These are phyloP conservation scores for Metschnikowia kofuensis DNA, from an alignment of 805 yeast species.

Conservation along the genomic window DNA sequence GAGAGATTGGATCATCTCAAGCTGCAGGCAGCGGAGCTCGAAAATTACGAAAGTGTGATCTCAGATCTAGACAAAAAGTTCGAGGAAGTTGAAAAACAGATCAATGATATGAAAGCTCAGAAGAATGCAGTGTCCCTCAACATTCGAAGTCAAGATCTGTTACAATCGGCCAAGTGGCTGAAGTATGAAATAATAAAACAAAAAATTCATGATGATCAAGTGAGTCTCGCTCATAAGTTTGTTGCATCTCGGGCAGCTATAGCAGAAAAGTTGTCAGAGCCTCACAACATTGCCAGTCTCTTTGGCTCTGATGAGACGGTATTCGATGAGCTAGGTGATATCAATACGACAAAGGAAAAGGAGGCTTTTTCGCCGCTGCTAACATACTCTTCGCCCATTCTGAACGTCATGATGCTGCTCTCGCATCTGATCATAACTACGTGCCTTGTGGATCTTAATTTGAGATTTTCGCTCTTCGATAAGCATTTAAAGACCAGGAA, in stretches of 20 bases:
- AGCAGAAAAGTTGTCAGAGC: background rate
- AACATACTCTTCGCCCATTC: slow-evolving; percentile 19
- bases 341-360: background rate
- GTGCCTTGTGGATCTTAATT: slow-evolving; percentile 29
- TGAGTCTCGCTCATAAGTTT: slow-evolving; percentile 1
- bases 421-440: slow-evolving; percentile 24
- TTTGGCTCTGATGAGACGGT: background rate
- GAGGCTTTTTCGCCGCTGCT: background rate
- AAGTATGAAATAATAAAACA: background rate
- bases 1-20: slow-evolving; percentile 8
- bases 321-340: too few relatives aligned
- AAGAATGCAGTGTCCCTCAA: background rate
- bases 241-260: slow-evolving; percentile 1
- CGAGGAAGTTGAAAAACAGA: slow-evolving; percentile 11
- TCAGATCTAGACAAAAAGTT: slow-evolving; percentile 14
- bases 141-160: background rate
- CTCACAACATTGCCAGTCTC: slow-evolving; percentile 11
- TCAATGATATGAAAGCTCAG: slow-evolving; percentile 7
- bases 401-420: slow-evolving; percentile 22
- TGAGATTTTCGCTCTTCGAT: slow-evolving; percentile 19
- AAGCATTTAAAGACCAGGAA: slow-evolving; percentile 1
- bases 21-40: slow-evolving; percentile 14
- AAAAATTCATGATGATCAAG: background rate
- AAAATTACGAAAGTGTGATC: slow-evolving; percentile 14
- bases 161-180: background rate